Conservation (phyloP, 1,284 basidiomycete species). For the Irpex sp. region DNA sequence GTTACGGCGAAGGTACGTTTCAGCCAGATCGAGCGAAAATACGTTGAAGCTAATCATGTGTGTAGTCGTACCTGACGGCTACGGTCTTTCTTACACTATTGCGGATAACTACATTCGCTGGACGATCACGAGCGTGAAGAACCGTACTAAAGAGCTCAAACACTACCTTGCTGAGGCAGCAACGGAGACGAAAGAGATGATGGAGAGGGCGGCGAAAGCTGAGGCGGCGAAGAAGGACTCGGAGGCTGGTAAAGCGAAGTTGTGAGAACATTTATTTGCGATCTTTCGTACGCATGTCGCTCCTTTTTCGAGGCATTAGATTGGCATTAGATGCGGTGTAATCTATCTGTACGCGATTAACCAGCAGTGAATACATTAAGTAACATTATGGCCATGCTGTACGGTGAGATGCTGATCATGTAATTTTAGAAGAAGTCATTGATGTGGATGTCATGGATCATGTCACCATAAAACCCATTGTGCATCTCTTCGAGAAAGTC, state of each 20-base stretch:
- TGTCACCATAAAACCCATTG: too few species aligned
- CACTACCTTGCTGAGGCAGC: conserved; percentile 79
- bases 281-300: not conserved
- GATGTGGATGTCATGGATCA: too few species aligned
- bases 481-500: too few species aligned
- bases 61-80: conserved; percentile 87
- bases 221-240: conserved; percentile 23
- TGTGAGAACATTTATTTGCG: conserved; percentile 16
- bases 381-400: too few species aligned
- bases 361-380: too few species aligned
- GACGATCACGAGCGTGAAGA: conserved; percentile 85
- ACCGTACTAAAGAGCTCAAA: conserved; percentile 59
- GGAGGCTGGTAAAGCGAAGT: conserved; percentile 24
- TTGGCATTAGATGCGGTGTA: not conserved
- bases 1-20: conserved; percentile 86
- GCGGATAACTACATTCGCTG: conserved; percentile 87
- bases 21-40: conserved; percentile 3
- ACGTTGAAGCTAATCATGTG: not conserved
- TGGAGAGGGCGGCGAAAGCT: conserved; percentile 56
- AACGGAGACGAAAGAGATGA: conserved; percentile 70
- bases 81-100: conserved; percentile 91
- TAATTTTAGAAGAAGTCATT: too few species aligned
- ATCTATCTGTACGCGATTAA: not conserved
- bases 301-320: not conserved
- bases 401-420: too few species aligned